These are phyloP conservation scores for Celoporthe dispersa DNA, from an alignment of 2,329 filamentous ascomycete species.

Conservation along the genomic window DNA sequence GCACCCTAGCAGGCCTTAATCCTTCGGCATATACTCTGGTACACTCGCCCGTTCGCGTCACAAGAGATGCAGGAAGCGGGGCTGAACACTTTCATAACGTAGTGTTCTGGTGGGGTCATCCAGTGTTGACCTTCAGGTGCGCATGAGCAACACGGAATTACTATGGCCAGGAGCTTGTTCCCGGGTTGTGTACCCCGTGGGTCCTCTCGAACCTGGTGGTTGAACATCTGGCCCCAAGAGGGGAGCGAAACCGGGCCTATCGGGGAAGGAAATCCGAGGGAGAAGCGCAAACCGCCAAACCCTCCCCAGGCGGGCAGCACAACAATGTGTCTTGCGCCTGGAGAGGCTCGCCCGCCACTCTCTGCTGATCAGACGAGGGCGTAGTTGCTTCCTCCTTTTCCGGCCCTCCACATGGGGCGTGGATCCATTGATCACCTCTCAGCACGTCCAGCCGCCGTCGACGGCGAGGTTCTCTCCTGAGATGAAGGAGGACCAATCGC, in stretches of 20 bases:
- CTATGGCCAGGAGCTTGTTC: no score
- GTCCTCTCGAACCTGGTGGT: neutral
- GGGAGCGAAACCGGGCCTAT: neutral
- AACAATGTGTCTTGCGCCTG: neutral
- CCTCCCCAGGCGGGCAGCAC: neutral
- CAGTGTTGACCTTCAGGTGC: neutral
- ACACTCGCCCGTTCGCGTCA: neutral
- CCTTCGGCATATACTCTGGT: neutral
- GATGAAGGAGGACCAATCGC: conserved; percentile 1
- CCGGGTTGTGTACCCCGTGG: neutral
- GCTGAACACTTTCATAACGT: neutral
- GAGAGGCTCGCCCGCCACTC: neutral
- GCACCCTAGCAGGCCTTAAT: neutral
- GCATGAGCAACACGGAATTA: neutral
- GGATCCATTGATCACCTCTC: neutral
- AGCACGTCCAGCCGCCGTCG: neutral
- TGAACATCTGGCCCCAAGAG: neutral
- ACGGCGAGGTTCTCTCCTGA: neutral
- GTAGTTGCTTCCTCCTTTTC: neutral
- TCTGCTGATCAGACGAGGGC: neutral
- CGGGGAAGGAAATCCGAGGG: neutral
- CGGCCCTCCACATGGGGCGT: neutral
- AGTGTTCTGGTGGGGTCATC: neutral
- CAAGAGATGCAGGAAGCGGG: neutral
- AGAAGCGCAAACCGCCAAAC: neutral